Conservation (phyloP, 805 yeast genomes). For the Saccharomycopsis babjevae region DNA sequence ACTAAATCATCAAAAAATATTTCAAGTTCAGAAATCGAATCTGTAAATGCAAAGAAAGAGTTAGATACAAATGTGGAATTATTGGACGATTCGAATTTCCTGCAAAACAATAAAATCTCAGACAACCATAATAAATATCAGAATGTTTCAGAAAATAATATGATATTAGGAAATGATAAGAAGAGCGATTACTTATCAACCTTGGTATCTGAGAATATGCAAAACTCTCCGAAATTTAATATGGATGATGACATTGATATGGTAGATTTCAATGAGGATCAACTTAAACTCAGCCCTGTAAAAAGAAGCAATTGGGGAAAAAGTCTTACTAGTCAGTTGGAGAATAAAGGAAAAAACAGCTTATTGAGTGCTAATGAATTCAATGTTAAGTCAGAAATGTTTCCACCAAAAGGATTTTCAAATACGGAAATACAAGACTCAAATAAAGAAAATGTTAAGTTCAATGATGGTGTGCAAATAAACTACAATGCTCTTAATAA, state of each 20-base stretch:
- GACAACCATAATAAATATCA: neutral
- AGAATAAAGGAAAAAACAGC: neutral
- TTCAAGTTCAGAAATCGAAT: neutral
- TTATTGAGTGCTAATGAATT: neutral
- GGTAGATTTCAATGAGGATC: slow-evolving; percentile 2
- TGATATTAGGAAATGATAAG: neutral
- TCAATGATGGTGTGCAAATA: neutral
- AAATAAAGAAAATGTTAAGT: neutral
- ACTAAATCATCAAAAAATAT: neutral
- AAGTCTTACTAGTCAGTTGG: neutral
- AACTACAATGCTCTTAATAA: neutral
- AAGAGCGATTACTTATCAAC: neutral
- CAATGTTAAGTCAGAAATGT: neutral
- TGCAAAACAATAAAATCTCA: neutral
- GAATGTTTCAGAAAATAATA: neutral
- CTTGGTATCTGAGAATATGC: neutral
- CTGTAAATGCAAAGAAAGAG: neutral
- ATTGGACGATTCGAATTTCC: neutral
- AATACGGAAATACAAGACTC: neutral
- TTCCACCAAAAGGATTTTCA: slow-evolving; percentile 1
- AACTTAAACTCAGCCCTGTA: slow-evolving; percentile 14
- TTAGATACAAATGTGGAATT: neutral
- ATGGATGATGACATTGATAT: neutral
- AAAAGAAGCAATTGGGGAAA: slow-evolving; percentile 4
- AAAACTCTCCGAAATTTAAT: too few relatives aligned